Percentiles rank a stretch among this genome's conserved stretches.
Evolutionary conservation across 139 green algal species (phyloP).

Genomic region (Microglena sp.): DNA sequence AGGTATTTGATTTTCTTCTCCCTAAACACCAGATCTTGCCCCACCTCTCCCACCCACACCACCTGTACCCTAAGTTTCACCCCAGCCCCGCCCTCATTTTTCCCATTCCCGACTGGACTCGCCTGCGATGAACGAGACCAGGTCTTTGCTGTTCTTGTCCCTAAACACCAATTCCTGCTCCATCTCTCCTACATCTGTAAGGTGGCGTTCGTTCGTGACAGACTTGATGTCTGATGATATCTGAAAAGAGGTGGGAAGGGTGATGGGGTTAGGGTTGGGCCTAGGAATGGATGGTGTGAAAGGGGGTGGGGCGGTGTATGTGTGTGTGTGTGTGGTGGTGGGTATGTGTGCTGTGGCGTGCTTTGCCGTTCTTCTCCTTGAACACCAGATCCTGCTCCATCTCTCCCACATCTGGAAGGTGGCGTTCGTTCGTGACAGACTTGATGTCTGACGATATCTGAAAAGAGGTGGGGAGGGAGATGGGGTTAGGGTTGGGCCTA

Average conservation of each 20-base stretch:
- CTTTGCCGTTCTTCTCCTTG: slow-evolving; percentile 82
- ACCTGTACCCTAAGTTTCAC: not conserved
- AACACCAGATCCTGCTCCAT: slow-evolving; percentile 95
- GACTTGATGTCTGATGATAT: slow-evolving; percentile 52
- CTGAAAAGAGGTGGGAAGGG: slow-evolving; percentile 11
- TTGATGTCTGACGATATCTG: slow-evolving; percentile 53
- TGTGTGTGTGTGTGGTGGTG: no score
- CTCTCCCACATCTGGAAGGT: slow-evolving; percentile 72
- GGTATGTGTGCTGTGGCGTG: no score
- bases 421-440: slow-evolving; percentile 38
- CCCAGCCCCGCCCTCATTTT: not conserved
- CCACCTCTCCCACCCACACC: slow-evolving; percentile 33
- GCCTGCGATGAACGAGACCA: slow-evolving; percentile 65
- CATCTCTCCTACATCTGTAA: slow-evolving; percentile 77
- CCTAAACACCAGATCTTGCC: slow-evolving; percentile 94
- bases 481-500: no score
- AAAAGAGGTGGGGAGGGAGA: not conserved
- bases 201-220: slow-evolving; percentile 41
- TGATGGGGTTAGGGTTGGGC: no score
- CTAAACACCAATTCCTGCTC: slow-evolving; percentile 96
- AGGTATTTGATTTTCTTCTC: slow-evolving; percentile 87
- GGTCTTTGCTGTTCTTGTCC: slow-evolving; percentile 81
- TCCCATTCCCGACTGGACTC: no score
- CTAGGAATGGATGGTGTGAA: no score
- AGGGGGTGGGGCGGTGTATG: no score